phyloP scores from a whole-genome alignment of 306 rosid genomes.

The Castanea crenata region DNA sequence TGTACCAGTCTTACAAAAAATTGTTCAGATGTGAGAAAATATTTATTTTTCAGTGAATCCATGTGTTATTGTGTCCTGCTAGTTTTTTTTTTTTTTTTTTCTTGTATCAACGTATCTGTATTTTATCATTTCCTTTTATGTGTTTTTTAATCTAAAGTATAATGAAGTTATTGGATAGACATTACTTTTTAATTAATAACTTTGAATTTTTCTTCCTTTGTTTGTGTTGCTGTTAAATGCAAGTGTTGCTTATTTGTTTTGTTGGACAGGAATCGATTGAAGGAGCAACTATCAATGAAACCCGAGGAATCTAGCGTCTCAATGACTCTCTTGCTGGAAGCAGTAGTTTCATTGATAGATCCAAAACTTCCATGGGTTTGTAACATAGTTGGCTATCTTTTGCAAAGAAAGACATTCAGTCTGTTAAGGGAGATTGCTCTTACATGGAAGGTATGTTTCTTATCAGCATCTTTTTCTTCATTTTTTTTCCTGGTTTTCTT shows the following conservation, averaged over 20 bases:
- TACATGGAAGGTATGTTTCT: conserved; percentile 62
- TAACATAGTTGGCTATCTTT: conserved; percentile 59
- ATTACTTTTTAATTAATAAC: neutral
- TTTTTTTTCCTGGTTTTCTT: neutral
- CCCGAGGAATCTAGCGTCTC: conserved; percentile 47
- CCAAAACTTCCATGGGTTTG: conserved; percentile 89
- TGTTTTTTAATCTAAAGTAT: too few relatives aligned
- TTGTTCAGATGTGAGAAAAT: too few relatives aligned
- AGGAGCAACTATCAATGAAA: conserved; percentile 61
- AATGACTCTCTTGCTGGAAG: conserved; percentile 62
- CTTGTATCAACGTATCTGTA: too few relatives aligned
- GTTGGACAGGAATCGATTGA: conserved; percentile 60
- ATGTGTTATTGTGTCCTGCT: too few relatives aligned
- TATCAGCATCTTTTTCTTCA: neutral
- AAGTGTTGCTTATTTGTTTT: conserved; percentile 32
- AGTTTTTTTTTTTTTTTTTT: too few relatives aligned
- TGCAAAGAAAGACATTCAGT: conserved; percentile 61
- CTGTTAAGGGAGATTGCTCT: conserved; percentile 73
- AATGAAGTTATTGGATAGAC: too few relatives aligned
- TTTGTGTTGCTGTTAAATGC: conserved; percentile 9
- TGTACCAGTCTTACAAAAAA: too few relatives aligned
- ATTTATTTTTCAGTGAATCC: too few relatives aligned
- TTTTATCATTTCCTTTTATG: too few relatives aligned
- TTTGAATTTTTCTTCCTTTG: neutral
- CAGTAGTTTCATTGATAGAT: conserved; percentile 61